phyloP scores from a whole-genome alignment of 805 yeast species.

The Wickerhamiella sergipiensis region DNA sequence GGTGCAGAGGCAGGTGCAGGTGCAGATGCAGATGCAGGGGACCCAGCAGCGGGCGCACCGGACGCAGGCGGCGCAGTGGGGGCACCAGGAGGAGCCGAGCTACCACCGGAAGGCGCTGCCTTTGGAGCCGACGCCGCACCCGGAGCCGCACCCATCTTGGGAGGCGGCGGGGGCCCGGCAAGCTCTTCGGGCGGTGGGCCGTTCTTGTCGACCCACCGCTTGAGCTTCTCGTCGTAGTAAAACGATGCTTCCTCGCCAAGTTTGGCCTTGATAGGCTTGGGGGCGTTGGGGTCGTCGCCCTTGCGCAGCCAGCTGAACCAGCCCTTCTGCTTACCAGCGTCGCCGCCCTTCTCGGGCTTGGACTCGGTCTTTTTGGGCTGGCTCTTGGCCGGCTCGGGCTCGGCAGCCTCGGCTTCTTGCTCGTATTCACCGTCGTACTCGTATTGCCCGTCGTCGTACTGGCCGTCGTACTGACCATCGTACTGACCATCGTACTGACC shows the following conservation, averaged over 20 bases:
- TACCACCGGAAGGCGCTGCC: background rate
- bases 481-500: background rate
- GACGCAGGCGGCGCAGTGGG: conserved; percentile 9
- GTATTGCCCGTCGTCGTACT: background rate
- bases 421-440: background rate
- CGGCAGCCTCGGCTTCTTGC: background rate
- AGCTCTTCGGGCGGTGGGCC: conserved; percentile 29
- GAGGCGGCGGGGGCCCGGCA: conserved; percentile 63
- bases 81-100: background rate
- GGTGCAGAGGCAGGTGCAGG: conserved; percentile 9
- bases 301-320: conserved; percentile 49
- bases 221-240: conserved; percentile 67
- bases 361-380: conserved; percentile 8
- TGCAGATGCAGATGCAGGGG: conserved; percentile 8
- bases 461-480: background rate
- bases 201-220: conserved; percentile 74
- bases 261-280: conserved; percentile 71
- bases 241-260: conserved; percentile 67
- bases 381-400: background rate
- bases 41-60: conserved; percentile 2
- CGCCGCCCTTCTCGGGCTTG: conserved; percentile 14
- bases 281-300: conserved; percentile 35
- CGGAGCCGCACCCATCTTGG: conserved; percentile 28
- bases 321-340: conserved; percentile 23
- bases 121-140: conserved; percentile 17